Conservation (phyloP, 1,284 basidiomycete genomes). For the Ustilago bromivora region DNA sequence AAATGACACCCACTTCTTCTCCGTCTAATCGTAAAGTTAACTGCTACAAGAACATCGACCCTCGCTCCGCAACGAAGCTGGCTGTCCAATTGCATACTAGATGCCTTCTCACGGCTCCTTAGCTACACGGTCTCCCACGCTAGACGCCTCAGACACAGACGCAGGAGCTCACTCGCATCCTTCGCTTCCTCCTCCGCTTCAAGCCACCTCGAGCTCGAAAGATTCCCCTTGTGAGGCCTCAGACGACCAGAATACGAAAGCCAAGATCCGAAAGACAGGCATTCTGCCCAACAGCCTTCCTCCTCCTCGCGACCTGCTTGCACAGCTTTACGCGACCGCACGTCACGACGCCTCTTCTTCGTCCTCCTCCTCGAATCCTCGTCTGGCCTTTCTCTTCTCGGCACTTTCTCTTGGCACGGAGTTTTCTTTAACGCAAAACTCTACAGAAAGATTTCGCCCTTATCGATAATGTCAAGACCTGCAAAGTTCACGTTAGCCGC, state of each 20-base stretch:
- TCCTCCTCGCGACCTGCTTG: background rate
- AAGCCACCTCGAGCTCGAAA: conserved; percentile 2
- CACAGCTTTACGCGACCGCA: conserved; percentile 3
- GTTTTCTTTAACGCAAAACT: conserved; percentile 8
- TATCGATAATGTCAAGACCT: conserved; percentile 77
- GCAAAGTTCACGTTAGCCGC: conserved; percentile 82
- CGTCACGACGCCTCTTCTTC: background rate
- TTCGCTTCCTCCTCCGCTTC: conserved; percentile 1
- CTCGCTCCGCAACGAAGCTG: conserved; percentile 6
- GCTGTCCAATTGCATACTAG: conserved; percentile 7
- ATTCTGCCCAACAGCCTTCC: background rate
- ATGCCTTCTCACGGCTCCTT: background rate
- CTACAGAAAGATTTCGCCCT: conserved; percentile 64
- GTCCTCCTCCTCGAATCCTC: conserved; percentile 2
- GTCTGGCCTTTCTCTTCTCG: background rate
- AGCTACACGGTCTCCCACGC: background rate
- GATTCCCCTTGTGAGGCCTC: background rate
- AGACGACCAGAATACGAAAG: background rate
- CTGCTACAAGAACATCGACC: conserved; percentile 1
- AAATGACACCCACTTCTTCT: conserved; percentile 5
- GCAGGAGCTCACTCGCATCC: conserved; percentile 4
- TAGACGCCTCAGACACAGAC: conserved; percentile 1
- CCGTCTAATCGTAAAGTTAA: conserved; percentile 2
- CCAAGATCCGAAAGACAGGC: background rate
- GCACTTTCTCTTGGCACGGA: conserved; percentile 25